Evolutionary conservation across 345 rosid species (phyloP), one percentile per base, ranked within the genome.

Genomic region (Salix caprea): DNA sequence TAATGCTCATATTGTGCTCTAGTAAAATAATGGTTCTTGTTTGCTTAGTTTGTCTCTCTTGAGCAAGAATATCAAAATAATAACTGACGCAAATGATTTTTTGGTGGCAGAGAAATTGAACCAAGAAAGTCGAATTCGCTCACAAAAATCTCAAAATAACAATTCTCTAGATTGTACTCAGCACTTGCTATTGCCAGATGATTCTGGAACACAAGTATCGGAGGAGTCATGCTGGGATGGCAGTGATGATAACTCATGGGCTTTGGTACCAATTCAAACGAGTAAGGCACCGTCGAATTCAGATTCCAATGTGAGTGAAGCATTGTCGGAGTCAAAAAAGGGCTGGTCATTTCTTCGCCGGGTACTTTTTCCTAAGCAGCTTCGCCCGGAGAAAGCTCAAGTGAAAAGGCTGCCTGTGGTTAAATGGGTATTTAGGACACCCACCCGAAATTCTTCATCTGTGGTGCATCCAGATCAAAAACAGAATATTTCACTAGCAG

Each of bases 331-430:
- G 61, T 54, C 80, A 37, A 92, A 80, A 84, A 83, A 78, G 18
- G 84, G 97, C 61, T 93, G 99, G 99, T 80, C 79, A 64, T 70
- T 90, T 44, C 86, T 93, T 68, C 87, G 88, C 24, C 75, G 87
- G 74, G 23, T 84, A 69, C 67, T 93, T 70, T 37, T 79, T 61
- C 52, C 71, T 73, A 86, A 83, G 77, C 75, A 75, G 46, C 85
- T 72, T 19, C 81, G 64, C 46, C 24, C 76, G 46, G 81, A 85
- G 77, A 90, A 78, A 84, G 75, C 84, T 80, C 81, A 80, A 69
- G 84, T 73, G 14, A 91, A 88, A 83, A 89, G 76, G 85, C 81
- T 76, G 67, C 72, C 88, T 46, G 80, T 80, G 67, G 97, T 86
- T 74, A 91, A 82, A 60, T 78, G 85, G 91, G 84, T 88, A 64